Evolutionary conservation across 305 asterid species (phyloP), one percentile per base, ranked within the genome.

Genomic region (Plantago coronopus): DNA sequence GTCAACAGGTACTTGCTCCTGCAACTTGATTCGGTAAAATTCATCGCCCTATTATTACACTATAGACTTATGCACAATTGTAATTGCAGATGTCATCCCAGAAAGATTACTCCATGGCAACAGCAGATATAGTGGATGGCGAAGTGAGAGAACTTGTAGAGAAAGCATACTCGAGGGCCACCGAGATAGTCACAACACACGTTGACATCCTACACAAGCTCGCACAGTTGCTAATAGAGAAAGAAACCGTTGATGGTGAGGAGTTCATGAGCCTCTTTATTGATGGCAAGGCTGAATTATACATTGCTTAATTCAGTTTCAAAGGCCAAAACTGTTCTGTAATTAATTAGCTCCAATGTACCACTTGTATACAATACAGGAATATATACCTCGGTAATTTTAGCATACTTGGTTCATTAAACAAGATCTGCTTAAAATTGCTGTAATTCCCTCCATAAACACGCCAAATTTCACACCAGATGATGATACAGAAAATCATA

Each of bases 191-290:
- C 53, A 81, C 84, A n/a, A 83, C 84, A 3, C 95, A 88, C 48
- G 72, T 80, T 9, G 91, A 91, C 69, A 91, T 91, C 67, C 83
- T 88, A 49, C 95, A 91, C 89, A 86, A 84, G 74, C 96, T 91
- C 59, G 94, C 97, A 34, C 88, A 78, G 61, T 72, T 93, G 73
- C 81, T 86, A 0, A 81, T 89, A 13, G 97, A 93, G 81, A 89
- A 91, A 58, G 96, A 93, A 73, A 89, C 88, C 1, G 95, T 93
- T 17, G 98, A 86, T 68, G 98, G 98, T n/a, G 97, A 93, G 69
- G 97, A 93, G 83, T 93, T 93, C 63, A 89, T 87, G 96, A 91
- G 96, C 86, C 87, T 86, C n/a, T 91, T 88, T 83, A 86, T 91
- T 21, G 98, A 86, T 68, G 95, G 96, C 61, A 71, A 88, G 67